Conservation (phyloP, 345 rosid species). For the Populus ilicifolia region DNA sequence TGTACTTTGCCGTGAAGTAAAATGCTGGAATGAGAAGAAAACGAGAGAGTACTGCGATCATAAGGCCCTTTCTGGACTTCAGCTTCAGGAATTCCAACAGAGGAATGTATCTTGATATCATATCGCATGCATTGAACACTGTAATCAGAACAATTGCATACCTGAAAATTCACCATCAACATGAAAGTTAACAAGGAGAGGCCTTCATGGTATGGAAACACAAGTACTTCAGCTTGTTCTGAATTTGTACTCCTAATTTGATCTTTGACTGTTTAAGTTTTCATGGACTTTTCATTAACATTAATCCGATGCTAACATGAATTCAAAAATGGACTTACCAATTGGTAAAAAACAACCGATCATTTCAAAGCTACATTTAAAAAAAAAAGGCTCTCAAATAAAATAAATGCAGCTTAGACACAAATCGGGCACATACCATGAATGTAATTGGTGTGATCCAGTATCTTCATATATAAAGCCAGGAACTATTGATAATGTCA, state of each 20-base stretch:
- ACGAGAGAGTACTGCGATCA: slow-evolving; percentile 48
- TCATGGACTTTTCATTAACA: too few species aligned
- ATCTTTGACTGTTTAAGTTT: too few species aligned
- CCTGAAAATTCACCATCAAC: slow-evolving; percentile 30
- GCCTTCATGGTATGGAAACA: too few species aligned
- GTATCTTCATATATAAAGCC: slow-evolving; percentile 83
- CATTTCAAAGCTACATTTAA: too few species aligned
- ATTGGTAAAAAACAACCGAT: too few species aligned
- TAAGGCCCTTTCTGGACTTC: slow-evolving; percentile 65
- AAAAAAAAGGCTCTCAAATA: too few species aligned
- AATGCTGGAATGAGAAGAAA: slow-evolving; percentile 66
- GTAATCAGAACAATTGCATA: slow-evolving; percentile 68
- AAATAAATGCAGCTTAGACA: too few species aligned
- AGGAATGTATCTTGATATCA: slow-evolving; percentile 64
- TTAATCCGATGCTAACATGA: too few species aligned
- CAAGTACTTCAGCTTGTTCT: too few species aligned
- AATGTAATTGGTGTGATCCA: slow-evolving; percentile 55
- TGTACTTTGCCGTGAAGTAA: slow-evolving; percentile 79
- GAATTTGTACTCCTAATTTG: too few species aligned
- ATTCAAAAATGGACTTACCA: too few species aligned
- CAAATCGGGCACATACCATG: slow-evolving; percentile 39
- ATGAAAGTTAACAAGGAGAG: too few species aligned
- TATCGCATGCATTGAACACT: slow-evolving; percentile 59
- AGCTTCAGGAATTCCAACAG: slow-evolving; percentile 48
- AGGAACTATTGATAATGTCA: slow-evolving; percentile 74